These are phyloP conservation scores for Stygiomarasmius scandens DNA, from an alignment of 1,284 basidiomycete species.

Conservation along the genomic window DNA sequence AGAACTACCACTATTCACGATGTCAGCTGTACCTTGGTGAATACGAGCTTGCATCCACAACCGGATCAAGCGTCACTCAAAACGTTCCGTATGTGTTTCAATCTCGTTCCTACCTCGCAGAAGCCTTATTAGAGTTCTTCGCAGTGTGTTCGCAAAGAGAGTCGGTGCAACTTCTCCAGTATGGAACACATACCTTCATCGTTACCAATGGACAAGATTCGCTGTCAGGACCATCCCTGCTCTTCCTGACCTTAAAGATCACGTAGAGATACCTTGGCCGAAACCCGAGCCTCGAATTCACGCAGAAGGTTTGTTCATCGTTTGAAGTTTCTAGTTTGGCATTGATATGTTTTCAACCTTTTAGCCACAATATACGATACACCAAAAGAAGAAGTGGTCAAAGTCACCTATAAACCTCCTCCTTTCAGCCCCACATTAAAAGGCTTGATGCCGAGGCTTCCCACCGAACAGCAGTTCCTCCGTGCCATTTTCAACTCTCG, in stretches of 20 bases:
- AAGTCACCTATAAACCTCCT: constrained; percentile 70
- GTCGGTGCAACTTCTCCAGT: constrained; percentile 58
- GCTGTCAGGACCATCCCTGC: constrained; percentile 65
- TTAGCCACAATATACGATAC: constrained; percentile 65
- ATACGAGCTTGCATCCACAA: constrained; percentile 55
- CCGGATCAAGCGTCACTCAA: constrained; percentile 42
- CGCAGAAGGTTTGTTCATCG: constrained; percentile 47
- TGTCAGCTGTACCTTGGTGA: constrained; percentile 77
- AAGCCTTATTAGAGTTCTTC: constrained; percentile 8
- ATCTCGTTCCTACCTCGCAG: constrained; percentile 3
- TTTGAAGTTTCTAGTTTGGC: constrained; percentile 2
- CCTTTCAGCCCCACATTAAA: constrained; percentile 42
- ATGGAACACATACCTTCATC: constrained; percentile 54
- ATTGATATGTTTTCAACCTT: too few species aligned
- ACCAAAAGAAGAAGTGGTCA: constrained; percentile 52
- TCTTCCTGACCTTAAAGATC: constrained; percentile 47
- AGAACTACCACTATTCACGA: constrained; percentile 73
- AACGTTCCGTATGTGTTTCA: constrained; percentile 48
- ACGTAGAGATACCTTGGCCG: constrained; percentile 71
- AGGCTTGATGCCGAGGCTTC: constrained; percentile 42
- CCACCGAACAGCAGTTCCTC: constrained; percentile 62
- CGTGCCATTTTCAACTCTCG: constrained; percentile 54
- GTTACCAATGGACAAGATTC: constrained; percentile 68
- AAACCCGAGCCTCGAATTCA: constrained; percentile 42
- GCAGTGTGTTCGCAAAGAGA: constrained; percentile 76